These are phyloP conservation scores for Monosporozyma unispora DNA, from an alignment of 805 yeast genomes.

Conservation along the genomic window DNA sequence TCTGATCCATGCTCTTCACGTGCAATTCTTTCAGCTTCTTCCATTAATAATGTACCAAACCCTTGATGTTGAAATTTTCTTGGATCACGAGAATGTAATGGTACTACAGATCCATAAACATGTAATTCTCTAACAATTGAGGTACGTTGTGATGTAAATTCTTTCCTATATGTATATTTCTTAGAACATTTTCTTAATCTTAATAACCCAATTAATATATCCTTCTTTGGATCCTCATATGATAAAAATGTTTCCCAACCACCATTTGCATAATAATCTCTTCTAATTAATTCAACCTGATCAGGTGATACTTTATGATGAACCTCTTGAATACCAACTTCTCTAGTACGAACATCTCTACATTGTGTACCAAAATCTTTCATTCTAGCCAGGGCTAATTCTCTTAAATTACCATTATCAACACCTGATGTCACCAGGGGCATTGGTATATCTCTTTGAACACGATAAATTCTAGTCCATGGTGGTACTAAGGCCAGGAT, in stretches of 20 bases:
- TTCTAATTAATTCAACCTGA: conserved; percentile 88
- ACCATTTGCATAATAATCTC: conserved; percentile 95
- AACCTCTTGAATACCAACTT: conserved; percentile 97
- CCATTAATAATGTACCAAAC: conserved; percentile 94
- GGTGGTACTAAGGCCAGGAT: conserved; percentile 96
- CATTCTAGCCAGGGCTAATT: conserved; percentile 93
- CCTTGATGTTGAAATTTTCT: conserved; percentile 98
- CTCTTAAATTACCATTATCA: conserved; percentile 93
- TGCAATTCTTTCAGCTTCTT: conserved; percentile 95
- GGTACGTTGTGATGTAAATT: conserved; percentile 72
- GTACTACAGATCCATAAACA: conserved; percentile 96
- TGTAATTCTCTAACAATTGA: conserved; percentile 95
- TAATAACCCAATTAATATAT: conserved; percentile 83
- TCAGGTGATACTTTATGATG: conserved; percentile 96
- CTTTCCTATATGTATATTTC: conserved; percentile 84
- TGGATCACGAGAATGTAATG: conserved; percentile 92
- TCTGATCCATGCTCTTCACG: conserved; percentile 88
- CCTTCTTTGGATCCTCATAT: conserved; percentile 95
- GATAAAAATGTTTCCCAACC: conserved; percentile 98
- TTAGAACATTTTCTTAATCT: conserved; percentile 83
- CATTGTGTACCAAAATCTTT: conserved; percentile 94
- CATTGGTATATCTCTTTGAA: conserved; percentile 98
- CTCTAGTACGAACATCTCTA: conserved; percentile 94
- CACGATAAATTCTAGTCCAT: conserved; percentile 98
- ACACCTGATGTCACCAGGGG: conserved; percentile 96